Evolutionary conservation across 352 stramenopile genomes (phyloP), one percentile per base, ranked within the genome.

Genomic region (Pythium aquatile): DNA sequence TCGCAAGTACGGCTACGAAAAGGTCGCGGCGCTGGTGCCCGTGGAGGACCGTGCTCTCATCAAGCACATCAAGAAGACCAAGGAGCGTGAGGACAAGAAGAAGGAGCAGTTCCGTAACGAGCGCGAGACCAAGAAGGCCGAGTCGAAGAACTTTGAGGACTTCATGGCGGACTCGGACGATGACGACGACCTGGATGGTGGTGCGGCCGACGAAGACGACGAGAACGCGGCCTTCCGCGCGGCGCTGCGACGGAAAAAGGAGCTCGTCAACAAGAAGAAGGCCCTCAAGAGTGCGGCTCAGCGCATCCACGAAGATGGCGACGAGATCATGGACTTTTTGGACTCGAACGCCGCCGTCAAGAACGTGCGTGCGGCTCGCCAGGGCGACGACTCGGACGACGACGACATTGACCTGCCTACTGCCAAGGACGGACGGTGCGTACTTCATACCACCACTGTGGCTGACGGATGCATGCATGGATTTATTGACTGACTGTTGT

Each of bases 31-130:
- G 55, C 74, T 98, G 1, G 87, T 98, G 54, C 93, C 96, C 0
- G 79, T 90, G 37, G 89, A 93, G 53, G 93, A 98, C 68, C 83
- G 76, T 28, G 86, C 92, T 33, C 68, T 98, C 32, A 95, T 98
- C 61, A 97, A 90, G 65, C 93, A 98, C 75, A 98, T 98, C 68
- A 94, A 97, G 70, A 98, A 98, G 83, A 93, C 96, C 7, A 94
- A 93, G 42, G 90, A 98, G 62, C 85, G 93, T 44, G 88, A 94
- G 58, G 80, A 94, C 59, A 93, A 92, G 72, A 92, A 93, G 66
- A 94, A 96, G 42, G 67, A 73, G 16, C 42, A 63, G 13, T 37
- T 62, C 39, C 66, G 66, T 63, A 81, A 79, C 14, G 83, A 95
- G 52, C 85, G 90, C 47, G 70, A 76, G 24, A 56, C 67, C 68